phyloP scores from a whole-genome alignment of 768 basidiomycete genomes.

The Serendipita sp. region DNA sequence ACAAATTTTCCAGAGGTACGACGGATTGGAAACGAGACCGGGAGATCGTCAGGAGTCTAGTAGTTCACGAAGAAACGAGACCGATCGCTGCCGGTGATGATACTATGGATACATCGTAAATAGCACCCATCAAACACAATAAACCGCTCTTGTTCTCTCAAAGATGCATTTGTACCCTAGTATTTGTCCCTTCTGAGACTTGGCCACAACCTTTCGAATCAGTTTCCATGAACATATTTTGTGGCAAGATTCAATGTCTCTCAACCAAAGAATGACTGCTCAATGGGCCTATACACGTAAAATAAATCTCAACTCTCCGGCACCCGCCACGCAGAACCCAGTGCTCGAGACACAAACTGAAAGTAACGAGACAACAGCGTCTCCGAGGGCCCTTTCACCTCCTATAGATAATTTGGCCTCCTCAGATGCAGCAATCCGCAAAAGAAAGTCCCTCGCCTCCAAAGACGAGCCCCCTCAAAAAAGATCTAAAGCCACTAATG shows the following conservation, averaged over 20 bases:
- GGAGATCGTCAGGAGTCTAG: constrained; percentile 54
- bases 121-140: constrained; percentile 8
- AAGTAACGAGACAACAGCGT: not conserved
- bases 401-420: not conserved
- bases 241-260: not conserved
- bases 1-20: constrained; percentile 67
- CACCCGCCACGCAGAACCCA: not conserved
- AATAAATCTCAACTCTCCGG: not conserved
- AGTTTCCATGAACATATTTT: not conserved
- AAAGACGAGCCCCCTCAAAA: not conserved
- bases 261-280: constrained; percentile 2
- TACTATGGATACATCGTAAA: constrained; percentile 51
- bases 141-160: not conserved
- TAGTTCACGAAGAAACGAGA: constrained; percentile 56
- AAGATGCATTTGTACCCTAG: too few species aligned
- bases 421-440: not conserved
- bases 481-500: not conserved
- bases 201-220: not conserved
- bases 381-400: not conserved
- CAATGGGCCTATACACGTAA: not conserved
- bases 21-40: constrained; percentile 61
- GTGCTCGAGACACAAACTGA: not conserved
- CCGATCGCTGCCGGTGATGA: constrained; percentile 33
- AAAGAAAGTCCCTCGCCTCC: not conserved
- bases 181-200: too few species aligned